Conservation (phyloP, 164 flowering plant species). For the Warburgia ugandensis region DNA sequence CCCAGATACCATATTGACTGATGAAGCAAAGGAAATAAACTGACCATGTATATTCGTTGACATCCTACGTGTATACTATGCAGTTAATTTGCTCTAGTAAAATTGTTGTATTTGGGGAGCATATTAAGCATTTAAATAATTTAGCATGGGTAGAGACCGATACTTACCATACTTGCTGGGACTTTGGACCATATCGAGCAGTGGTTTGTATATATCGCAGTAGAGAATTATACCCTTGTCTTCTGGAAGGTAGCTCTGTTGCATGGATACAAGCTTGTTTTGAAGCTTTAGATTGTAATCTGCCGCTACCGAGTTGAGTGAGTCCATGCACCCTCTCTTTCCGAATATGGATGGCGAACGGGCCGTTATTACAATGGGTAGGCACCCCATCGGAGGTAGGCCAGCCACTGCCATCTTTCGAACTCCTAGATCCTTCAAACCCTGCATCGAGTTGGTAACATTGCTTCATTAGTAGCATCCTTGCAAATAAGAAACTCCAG, state of each 20-base stretch:
- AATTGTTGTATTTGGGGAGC: no score
- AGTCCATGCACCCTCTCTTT: constrained; percentile 22
- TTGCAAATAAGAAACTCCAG: no score
- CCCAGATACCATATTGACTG: no score
- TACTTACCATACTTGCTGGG: constrained; percentile 32
- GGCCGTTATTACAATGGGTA: constrained; percentile 50
- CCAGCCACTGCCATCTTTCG: constrained; percentile 35
- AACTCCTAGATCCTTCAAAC: constrained; percentile 40
- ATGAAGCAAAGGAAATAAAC: no score
- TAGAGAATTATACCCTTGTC: constrained; percentile 19
- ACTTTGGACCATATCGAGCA: constrained; percentile 26
- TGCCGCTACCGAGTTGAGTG: constrained; percentile 16
- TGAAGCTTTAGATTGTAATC: constrained; percentile 42
- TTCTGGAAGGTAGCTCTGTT: constrained; percentile 5
- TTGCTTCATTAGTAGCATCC: no score
- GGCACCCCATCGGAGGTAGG: constrained; percentile 66
- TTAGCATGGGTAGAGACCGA: no score
- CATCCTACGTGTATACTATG: no score
- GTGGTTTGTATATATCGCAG: constrained; percentile 23
- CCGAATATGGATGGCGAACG: constrained; percentile 7
- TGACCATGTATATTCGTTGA: no score
- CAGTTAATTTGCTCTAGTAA: no score
- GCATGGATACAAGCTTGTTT: constrained; percentile 19
- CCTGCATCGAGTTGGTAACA: no score
- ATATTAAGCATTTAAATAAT: no score